Percentiles rank a stretch among this genome's conserved stretches.
Evolutionary conservation across 805 yeast species (phyloP).

Genomic region (Phaffomyces opuntiae): DNA sequence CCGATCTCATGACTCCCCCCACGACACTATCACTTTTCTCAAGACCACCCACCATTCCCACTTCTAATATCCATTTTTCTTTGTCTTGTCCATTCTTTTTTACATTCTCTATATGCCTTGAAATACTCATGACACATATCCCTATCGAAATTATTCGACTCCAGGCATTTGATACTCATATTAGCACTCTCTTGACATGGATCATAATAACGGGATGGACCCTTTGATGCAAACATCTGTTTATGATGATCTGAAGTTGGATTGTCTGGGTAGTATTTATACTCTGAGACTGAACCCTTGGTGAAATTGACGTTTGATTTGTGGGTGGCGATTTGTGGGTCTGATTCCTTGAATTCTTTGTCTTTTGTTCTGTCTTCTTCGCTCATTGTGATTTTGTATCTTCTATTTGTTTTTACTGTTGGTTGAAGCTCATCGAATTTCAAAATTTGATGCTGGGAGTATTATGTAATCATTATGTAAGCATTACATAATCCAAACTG

Average conservation of each 20-base stretch:
- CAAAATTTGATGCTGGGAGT: too few species aligned
- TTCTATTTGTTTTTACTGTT: too few species aligned
- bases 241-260: constrained; percentile 71
- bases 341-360: constrained; percentile 13
- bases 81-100: constrained; percentile 57
- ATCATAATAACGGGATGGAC: constrained; percentile 78
- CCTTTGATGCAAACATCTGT: constrained; percentile 63
- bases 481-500: too few species aligned
- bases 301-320: constrained; percentile 47
- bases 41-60: constrained; percentile 22
- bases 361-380: constrained; percentile 13
- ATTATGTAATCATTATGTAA: too few species aligned
- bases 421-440: too few species aligned
- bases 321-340: constrained; percentile 25
- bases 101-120: constrained; percentile 90
- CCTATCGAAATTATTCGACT: constrained; percentile 65
- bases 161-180: constrained; percentile 82
- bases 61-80: constrained; percentile 28
- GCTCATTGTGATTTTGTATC: too few species aligned
- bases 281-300: constrained; percentile 43
- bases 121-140: constrained; percentile 73
- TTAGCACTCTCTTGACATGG: constrained; percentile 88
- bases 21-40: background rate
- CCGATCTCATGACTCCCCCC: too few species aligned
- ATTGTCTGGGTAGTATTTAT: constrained; percentile 78